Evolutionary conservation across 495 filamentous ascomycete species (phyloP).

Genomic region (Pyronema domesticum): DNA sequence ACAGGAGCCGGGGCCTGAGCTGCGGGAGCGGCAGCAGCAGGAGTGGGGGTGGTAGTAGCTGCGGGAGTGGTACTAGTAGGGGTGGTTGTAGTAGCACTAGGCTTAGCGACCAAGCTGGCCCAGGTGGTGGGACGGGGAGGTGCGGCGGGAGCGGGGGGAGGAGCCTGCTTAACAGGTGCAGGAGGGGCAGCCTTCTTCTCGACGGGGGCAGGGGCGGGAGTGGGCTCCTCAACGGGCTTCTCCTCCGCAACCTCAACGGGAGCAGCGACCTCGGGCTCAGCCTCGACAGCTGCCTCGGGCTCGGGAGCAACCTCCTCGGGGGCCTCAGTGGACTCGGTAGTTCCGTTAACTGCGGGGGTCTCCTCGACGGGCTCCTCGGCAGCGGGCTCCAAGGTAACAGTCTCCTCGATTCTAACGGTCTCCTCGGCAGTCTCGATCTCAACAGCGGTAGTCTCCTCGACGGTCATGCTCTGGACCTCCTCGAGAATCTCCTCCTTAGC

Average conservation of each 20-base stretch:
- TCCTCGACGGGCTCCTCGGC: slow-evolving; percentile 20
- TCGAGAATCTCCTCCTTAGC: slow-evolving; percentile 43
- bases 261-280: slow-evolving; percentile 34
- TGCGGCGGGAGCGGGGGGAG: slow-evolving; percentile 26
- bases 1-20: slow-evolving; percentile 32
- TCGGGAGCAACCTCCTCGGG: slow-evolving; percentile 18
- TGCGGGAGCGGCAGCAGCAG: slow-evolving; percentile 30
- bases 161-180: slow-evolving; percentile 30
- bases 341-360: slow-evolving; percentile 24
- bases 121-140: slow-evolving; percentile 62
- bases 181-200: slow-evolving; percentile 46
- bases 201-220: slow-evolving; percentile 22
- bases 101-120: slow-evolving; percentile 55
- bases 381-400: slow-evolving; percentile 14
- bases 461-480: slow-evolving; percentile 27
- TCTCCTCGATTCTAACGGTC: slow-evolving; percentile 30
- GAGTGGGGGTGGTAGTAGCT: background rate
- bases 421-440: slow-evolving; percentile 33
- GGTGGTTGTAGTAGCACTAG: slow-evolving; percentile 27
- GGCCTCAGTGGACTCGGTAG: slow-evolving; percentile 14
- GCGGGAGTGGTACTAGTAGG: slow-evolving; percentile 4
- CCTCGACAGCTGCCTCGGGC: slow-evolving; percentile 22
- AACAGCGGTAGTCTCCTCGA: slow-evolving; percentile 28
- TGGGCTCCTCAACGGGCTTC: slow-evolving; percentile 26
- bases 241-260: slow-evolving; percentile 27